Base-by-base conservation (phyloP, 108 stramenopile species). In the Chaetoceros muelleri region DNA sequence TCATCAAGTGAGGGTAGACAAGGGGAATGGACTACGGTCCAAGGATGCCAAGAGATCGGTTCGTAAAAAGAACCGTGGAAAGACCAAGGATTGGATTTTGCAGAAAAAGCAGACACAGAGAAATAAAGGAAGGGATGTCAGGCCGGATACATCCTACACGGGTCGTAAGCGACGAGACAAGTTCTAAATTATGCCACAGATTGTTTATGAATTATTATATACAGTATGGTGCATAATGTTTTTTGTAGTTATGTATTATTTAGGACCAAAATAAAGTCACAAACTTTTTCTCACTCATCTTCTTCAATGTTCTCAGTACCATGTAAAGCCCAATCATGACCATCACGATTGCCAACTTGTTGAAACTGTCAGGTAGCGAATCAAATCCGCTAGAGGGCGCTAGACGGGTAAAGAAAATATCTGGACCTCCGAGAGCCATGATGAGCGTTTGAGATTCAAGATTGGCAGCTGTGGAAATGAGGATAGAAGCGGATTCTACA, bases 51-150 rank as follows among this genome's bases (percentile, higher is more conserved):
- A n/a, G 27, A 30, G 68, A 50, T 59, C 62, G 28, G 69, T 71
- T 24, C 69, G 52, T 59, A 75, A 76, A 57, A 82, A 79, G 58
- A 82, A 78, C 66, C 67, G 67, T 28, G 80, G 79, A 18, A 97
- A 97, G 66, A 95, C 87, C 47, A 90, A 90, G 67, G 96, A 96
- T 65, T 99, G 99, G 97, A 92, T 98, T 63, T 60, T 95, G 60
- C 78, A 94, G 44, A 99, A 98, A 79, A 99, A 99, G 70, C 95
- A 96, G 27, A 80, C 76, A 28, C 93, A 94, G 61, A 71, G 96
- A 47, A 80, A 76, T 61, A 94, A 95, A 66, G 97, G 97, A 55
- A 93, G 94, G 71, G 75, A 84, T 27, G 95, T 95, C 2, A 84
- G 93, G 55, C 73, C 65, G 30, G 99, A 99, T 79, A 80, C 87